Conservation (phyloP, 1,284 basidiomycete genomes). For the Malassezia obtusa region DNA sequence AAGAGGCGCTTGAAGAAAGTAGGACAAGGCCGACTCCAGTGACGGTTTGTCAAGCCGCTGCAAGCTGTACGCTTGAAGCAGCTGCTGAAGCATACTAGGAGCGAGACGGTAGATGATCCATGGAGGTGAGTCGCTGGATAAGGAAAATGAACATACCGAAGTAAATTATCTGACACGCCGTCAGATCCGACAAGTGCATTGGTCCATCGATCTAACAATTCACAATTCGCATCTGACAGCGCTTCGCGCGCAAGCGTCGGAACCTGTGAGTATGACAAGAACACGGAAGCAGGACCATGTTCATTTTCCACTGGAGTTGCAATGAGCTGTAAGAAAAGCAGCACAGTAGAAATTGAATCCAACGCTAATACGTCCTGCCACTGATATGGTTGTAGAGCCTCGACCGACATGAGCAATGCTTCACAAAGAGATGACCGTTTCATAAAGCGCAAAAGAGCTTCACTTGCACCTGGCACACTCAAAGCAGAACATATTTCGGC, state of each 20-base stretch:
- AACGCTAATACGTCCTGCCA: conserved; percentile 4
- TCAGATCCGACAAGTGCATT: background rate
- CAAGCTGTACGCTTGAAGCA: background rate
- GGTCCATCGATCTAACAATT: conserved; percentile 9
- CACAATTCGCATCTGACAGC: background rate
- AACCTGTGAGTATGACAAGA: background rate
- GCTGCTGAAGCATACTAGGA: background rate
- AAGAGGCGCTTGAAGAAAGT: conserved; percentile 9
- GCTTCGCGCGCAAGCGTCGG: background rate
- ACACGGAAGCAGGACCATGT: background rate
- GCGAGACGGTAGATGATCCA: conserved; percentile 3
- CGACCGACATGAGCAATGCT: background rate
- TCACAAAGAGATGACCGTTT: background rate
- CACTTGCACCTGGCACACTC: background rate
- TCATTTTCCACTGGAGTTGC: background rate
- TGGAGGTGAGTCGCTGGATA: conserved; percentile 1
- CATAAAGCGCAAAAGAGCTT: conserved; percentile 1
- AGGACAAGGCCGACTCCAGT: background rate
- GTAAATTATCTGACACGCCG: background rate
- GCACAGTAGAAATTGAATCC: background rate
- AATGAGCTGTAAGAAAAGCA: background rate
- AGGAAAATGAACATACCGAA: background rate
- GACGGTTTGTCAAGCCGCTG: background rate
- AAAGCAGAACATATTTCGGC: conserved; percentile 1
- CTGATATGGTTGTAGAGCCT: background rate